Percentiles rank a stretch among this genome's conserved stretches.
phyloP scores from a whole-genome alignment of 179 eudicot species.

The Sideroxylon spinosum region DNA sequence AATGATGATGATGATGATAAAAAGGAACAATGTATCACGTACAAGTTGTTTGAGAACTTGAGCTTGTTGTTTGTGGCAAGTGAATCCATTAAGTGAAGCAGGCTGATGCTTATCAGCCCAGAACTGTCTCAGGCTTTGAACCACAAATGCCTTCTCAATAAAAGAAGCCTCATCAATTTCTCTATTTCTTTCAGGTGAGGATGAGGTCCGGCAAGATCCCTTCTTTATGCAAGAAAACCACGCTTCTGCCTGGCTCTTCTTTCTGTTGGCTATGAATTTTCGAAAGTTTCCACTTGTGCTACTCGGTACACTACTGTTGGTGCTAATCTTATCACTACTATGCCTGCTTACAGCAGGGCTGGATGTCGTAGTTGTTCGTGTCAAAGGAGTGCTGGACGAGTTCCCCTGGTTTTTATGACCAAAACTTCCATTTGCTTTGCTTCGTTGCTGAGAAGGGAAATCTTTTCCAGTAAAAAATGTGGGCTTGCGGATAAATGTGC shows the following conservation, averaged over 20 bases:
- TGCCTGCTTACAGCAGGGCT: conserved; percentile 36
- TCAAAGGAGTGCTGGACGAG: conserved; percentile 20
- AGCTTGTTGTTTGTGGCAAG: conserved; percentile 47
- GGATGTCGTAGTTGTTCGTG: conserved; percentile 20
- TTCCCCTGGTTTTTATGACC: conserved; percentile 8
- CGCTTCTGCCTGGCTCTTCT: conserved; percentile 31
- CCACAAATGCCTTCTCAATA: conserved; percentile 44
- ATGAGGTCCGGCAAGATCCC: conserved; percentile 33
- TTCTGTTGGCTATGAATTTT: conserved; percentile 31
- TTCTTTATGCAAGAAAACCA: conserved; percentile 47
- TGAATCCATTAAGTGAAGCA: conserved; percentile 38
- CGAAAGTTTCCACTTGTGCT: conserved; percentile 24
- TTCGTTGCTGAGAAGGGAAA: conserved; percentile 4
- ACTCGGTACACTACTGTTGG: conserved; percentile 25
- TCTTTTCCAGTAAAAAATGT: conserved; percentile 16
- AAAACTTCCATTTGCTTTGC: conserved; percentile 14
- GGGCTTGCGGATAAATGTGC: conserved; percentile 15
- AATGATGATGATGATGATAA: too few relatives aligned
- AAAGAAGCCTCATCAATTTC: conserved; percentile 38
- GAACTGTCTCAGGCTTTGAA: conserved; percentile 40
- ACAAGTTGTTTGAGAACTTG: conserved; percentile 39
- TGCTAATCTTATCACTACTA: conserved; percentile 22
- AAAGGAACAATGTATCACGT: too few relatives aligned
- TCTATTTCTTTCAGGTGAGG: conserved; percentile 30
- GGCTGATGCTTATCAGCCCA: conserved; percentile 58